These are phyloP conservation scores for Ramularia collo-cygni DNA, from an alignment of 2,329 filamentous ascomycete species.

Conservation along the genomic window DNA sequence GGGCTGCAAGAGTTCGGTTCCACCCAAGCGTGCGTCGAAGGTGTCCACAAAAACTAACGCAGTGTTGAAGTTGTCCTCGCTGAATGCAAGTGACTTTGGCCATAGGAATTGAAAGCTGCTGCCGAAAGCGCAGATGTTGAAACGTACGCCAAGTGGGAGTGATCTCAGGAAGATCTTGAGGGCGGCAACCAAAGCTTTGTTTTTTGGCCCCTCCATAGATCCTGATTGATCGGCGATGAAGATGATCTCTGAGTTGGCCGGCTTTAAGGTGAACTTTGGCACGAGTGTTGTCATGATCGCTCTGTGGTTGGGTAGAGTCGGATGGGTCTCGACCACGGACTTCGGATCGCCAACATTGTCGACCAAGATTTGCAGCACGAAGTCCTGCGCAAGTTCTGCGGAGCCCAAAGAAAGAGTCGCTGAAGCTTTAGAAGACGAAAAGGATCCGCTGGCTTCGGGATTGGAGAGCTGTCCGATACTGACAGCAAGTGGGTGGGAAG, in stretches of 20 bases:
- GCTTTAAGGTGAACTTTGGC: constrained; percentile 57
- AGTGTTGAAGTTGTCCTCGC: constrained; percentile 37
- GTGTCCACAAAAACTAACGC: constrained; percentile 38
- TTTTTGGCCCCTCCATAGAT: constrained; percentile 51
- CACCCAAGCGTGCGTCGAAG: constrained; percentile 45
- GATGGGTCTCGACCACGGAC: constrained; percentile 61
- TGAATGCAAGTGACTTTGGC: constrained; percentile 42
- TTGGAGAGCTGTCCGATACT: constrained; percentile 54
- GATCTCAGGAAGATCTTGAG: constrained; percentile 60
- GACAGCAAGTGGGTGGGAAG: constrained; percentile 61
- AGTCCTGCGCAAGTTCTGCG: constrained; percentile 55
- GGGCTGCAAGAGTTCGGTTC: constrained; percentile 47
- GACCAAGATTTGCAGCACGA: constrained; percentile 58
- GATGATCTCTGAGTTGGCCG: constrained; percentile 55
- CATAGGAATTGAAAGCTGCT: constrained; percentile 41
- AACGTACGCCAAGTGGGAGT: constrained; percentile 55
- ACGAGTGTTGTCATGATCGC: constrained; percentile 66
- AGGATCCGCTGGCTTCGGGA: constrained; percentile 35
- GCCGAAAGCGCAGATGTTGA: constrained; percentile 67
- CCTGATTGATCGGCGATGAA: constrained; percentile 68
- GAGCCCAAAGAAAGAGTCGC: constrained; percentile 51
- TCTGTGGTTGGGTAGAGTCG: constrained; percentile 52
- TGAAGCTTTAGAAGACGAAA: constrained; percentile 54
- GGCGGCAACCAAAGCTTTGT: constrained; percentile 48
- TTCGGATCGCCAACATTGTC: constrained; percentile 55